Evolutionary conservation across 164 flowering plant species (phyloP).

Genomic region (Umbilicus rupestris): DNA sequence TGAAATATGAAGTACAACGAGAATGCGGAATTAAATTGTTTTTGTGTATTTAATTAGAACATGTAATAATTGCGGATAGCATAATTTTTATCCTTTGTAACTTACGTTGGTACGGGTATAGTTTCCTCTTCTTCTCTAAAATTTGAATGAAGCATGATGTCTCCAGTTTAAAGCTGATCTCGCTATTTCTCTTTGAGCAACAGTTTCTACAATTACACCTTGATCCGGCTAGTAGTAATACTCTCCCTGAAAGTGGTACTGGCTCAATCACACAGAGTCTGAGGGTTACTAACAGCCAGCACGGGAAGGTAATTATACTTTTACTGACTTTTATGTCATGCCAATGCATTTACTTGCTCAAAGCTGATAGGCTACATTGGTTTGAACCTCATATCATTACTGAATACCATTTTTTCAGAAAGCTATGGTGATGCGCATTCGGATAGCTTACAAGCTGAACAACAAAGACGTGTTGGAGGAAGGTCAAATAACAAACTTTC

Average conservation of each 20-base stretch:
- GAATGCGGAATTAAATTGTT: not conserved
- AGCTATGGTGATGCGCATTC: constrained; percentile 80
- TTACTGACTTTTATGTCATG: not conserved
- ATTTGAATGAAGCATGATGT: too few relatives aligned
- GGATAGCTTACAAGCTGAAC: constrained; percentile 74
- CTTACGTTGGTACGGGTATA: not conserved
- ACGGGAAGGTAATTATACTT: constrained; percentile 63
- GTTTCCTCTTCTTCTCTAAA: too few relatives aligned
- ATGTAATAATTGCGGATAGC: too few relatives aligned
- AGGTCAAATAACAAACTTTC: constrained; percentile 80
- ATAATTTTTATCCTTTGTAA: too few relatives aligned
- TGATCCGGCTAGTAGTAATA: constrained; percentile 83
- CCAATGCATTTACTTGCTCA: not conserved
- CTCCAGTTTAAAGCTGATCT: not conserved
- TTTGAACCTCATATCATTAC: not conserved
- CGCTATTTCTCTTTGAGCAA: constrained; percentile 6
- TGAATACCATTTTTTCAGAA: constrained; percentile 40
- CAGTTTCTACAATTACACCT: constrained; percentile 91
- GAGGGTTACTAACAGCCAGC: constrained; percentile 74
- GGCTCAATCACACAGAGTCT: constrained; percentile 64
- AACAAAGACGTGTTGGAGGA: constrained; percentile 62
- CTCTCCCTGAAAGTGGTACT: constrained; percentile 62
- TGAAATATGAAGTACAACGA: not conserved
- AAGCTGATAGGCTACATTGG: not conserved
- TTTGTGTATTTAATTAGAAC: too few relatives aligned